Evolutionary conservation across 2,329 filamentous ascomycete genomes (phyloP).

Genomic region (Sclerotinia borealis): DNA sequence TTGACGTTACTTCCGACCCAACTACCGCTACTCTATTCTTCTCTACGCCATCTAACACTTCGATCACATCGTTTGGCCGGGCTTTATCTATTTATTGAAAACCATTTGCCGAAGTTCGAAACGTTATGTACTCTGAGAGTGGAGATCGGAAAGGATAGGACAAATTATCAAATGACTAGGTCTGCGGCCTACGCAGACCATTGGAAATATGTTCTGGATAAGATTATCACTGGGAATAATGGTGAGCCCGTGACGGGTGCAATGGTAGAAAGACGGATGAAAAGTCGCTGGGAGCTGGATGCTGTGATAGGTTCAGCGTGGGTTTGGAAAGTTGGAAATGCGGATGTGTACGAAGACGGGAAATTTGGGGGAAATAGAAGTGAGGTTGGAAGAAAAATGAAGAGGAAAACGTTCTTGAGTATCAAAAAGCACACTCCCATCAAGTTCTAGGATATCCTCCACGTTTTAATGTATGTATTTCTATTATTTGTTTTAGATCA

Average conservation of each 20-base stretch:
- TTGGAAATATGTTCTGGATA: not conserved
- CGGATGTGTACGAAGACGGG: not conserved
- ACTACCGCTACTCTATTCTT: not conserved
- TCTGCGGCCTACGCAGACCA: not conserved
- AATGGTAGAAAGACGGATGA: fast-evolving
- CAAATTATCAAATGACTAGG: not conserved
- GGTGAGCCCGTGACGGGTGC: not conserved
- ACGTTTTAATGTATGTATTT: not conserved
- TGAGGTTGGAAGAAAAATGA: too few species aligned
- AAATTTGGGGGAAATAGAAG: too few species aligned
- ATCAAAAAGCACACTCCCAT: too few species aligned
- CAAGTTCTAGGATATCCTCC: not conserved
- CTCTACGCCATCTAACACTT: not conserved
- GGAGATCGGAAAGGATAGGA: not conserved
- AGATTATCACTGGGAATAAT: not conserved
- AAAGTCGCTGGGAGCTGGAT: too few species aligned
- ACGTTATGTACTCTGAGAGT: not conserved
- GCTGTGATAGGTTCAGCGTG: not conserved
- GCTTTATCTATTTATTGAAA: not conserved
- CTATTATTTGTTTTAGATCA: not conserved
- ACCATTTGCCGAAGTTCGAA: not conserved
- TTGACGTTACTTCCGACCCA: not conserved
- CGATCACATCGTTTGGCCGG: not conserved
- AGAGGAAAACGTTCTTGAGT: not conserved
- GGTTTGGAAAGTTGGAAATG: not conserved